Evolutionary conservation across 768 basidiomycete genomes (phyloP).

Genomic region (Imleria badia): DNA sequence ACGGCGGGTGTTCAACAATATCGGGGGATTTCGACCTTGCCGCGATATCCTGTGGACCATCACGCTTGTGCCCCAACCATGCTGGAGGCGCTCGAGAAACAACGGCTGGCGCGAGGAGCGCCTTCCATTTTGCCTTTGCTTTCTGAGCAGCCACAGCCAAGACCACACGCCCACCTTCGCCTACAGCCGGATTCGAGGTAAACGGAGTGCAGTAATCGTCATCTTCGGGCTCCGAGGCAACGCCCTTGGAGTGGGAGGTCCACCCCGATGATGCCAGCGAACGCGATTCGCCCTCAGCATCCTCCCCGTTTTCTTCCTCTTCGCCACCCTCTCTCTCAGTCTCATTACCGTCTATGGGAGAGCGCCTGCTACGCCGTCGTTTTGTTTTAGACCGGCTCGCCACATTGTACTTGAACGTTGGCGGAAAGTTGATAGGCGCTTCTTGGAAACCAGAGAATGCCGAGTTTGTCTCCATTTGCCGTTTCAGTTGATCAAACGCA

Average conservation of each 20-base stretch:
- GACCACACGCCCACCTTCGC: conserved; percentile 38
- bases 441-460: conserved; percentile 81
- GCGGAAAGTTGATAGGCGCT: conserved; percentile 79
- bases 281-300: conserved; percentile 45
- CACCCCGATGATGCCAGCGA: conserved; percentile 56
- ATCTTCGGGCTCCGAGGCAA: conserved; percentile 38
- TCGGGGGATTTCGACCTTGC: conserved; percentile 22
- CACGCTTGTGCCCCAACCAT: conserved; percentile 32
- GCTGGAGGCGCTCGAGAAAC: conserved; percentile 31
- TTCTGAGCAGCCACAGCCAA: conserved; percentile 46
- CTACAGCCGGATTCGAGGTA: conserved; percentile 24
- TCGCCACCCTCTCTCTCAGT: conserved; percentile 40
- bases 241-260: conserved; percentile 41
- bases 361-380: conserved; percentile 37
- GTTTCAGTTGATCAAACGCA: conserved; percentile 84
- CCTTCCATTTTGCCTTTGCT: conserved; percentile 56
- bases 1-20: conserved; percentile 26
- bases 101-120: conserved; percentile 40
- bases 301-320: conserved; percentile 39
- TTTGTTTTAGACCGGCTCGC: conserved; percentile 49
- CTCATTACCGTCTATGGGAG: conserved; percentile 39
- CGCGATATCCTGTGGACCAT: conserved; percentile 8
- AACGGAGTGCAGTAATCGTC: conserved; percentile 39
- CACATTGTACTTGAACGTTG: conserved; percentile 94
- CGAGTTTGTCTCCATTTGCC: conserved; percentile 66